phyloP scores from a whole-genome alignment of 2,329 filamentous ascomycete species.

The Rutstroemia sp. region DNA sequence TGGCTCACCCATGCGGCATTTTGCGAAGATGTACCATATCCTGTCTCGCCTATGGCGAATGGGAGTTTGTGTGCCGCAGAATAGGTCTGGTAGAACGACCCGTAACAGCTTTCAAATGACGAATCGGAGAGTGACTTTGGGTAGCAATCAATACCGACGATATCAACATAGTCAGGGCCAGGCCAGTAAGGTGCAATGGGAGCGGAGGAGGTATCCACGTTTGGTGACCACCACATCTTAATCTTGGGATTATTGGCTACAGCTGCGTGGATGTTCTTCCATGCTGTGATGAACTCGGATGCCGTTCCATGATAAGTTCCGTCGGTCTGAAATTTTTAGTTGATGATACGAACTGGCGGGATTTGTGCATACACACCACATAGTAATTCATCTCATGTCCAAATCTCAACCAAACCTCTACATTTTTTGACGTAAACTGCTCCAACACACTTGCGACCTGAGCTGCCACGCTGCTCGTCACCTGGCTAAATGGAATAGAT shows the following conservation, averaged over 20 bases:
- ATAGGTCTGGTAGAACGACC: slow-evolving; percentile 7
- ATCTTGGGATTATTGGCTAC: not conserved
- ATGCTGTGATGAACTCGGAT: slow-evolving; percentile 7
- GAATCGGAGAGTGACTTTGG: not conserved
- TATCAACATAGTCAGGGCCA: slow-evolving; percentile 5
- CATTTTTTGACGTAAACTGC: slow-evolving; percentile 4
- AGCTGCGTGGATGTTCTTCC: slow-evolving; percentile 7
- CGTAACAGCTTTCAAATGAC: slow-evolving; percentile 4
- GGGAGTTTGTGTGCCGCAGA: slow-evolving; percentile 2
- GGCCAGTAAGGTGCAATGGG: slow-evolving; percentile 4
- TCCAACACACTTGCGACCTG: slow-evolving; percentile 5
- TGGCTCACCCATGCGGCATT: slow-evolving; percentile 8
- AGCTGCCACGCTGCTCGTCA: slow-evolving; percentile 1
- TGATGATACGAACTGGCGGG: not conserved
- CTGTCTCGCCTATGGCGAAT: slow-evolving; percentile 11
- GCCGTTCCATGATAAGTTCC: slow-evolving; percentile 5
- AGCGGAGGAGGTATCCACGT: not conserved
- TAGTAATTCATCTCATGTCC: slow-evolving; percentile 14
- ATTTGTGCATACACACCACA: slow-evolving; percentile 2
- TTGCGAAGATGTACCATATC: not conserved
- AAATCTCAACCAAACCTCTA: slow-evolving; percentile 12
- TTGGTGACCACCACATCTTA: slow-evolving; percentile 10
- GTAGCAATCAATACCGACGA: slow-evolving; percentile 10
- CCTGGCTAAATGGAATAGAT: slow-evolving; percentile 6
- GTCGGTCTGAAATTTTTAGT: not conserved